phyloP scores from a whole-genome alignment of 495 filamentous ascomycete genomes.

The Articulospora tetracladia region DNA sequence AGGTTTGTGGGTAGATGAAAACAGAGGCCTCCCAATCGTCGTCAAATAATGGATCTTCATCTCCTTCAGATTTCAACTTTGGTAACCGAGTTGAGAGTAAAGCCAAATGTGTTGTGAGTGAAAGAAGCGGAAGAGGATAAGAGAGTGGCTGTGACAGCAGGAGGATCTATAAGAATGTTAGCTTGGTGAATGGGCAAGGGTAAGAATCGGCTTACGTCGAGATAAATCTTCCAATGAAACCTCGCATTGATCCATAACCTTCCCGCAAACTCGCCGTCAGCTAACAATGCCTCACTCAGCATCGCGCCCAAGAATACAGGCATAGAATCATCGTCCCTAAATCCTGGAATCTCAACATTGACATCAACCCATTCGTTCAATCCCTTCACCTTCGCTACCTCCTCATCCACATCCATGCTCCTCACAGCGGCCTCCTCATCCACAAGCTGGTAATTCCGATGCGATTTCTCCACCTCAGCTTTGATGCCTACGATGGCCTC shows the following conservation, averaged over 20 bases:
- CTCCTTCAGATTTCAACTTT: slow-evolving; percentile 72
- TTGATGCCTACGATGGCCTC: slow-evolving; percentile 96
- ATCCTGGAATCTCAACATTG: slow-evolving; percentile 79
- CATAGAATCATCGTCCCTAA: slow-evolving; percentile 85
- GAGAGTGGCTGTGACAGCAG: slow-evolving; percentile 88
- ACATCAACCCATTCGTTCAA: slow-evolving; percentile 73
- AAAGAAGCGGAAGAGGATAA: slow-evolving; percentile 89
- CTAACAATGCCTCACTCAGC: slow-evolving; percentile 83
- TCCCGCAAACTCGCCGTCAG: slow-evolving; percentile 64
- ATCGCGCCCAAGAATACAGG: slow-evolving; percentile 83
- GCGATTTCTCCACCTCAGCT: slow-evolving; percentile 78
- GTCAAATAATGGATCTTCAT: slow-evolving; percentile 96
- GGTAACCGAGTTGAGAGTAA: slow-evolving; percentile 85
- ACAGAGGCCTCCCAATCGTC: slow-evolving; percentile 90
- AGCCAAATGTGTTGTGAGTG: slow-evolving; percentile 92
- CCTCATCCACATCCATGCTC: slow-evolving; percentile 24
- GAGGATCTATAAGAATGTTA: slow-evolving; percentile 59
- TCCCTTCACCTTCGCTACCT: slow-evolving; percentile 31
- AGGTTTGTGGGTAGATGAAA: slow-evolving; percentile 64
- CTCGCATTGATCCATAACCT: slow-evolving; percentile 77
- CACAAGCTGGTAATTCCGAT: slow-evolving; percentile 21
- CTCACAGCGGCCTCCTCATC: slow-evolving; percentile 31
- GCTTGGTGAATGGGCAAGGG: neutral
- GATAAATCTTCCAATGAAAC: slow-evolving; percentile 94
- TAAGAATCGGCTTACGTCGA: slow-evolving; percentile 63